Conservation (phyloP, 352 stramenopile species). For the Phytophthora macrochlamydospora region DNA sequence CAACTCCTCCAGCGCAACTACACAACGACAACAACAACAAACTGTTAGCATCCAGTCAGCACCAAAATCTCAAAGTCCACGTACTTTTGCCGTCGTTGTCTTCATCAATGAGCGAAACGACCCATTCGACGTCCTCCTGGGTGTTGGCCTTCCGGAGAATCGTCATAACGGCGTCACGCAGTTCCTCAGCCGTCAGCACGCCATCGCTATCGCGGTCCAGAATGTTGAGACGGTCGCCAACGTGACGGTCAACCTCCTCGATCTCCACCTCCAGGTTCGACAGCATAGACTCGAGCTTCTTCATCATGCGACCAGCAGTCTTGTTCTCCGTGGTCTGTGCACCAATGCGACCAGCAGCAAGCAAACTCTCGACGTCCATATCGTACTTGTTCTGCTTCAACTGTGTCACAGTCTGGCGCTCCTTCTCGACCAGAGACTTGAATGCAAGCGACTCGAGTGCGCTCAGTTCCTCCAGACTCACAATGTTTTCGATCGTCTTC, state of each 20-base stretch:
- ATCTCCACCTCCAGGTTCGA: constrained; percentile 94
- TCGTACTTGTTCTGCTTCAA: constrained; percentile 90
- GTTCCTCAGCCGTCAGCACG: constrained; percentile 94
- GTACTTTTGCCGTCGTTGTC: constrained; percentile 90
- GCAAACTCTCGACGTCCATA: constrained; percentile 85
- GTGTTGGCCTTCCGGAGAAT: constrained; percentile 94
- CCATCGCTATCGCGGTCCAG: constrained; percentile 98
- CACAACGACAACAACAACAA: constrained; percentile 29
- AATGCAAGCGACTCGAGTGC: constrained; percentile 86
- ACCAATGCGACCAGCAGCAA: constrained; percentile 82
- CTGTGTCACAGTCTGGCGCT: constrained; percentile 83
- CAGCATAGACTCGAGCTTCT: constrained; percentile 93
- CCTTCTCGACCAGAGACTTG: constrained; percentile 88
- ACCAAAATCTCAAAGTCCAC: constrained; percentile 24
- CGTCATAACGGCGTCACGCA: constrained; percentile 94
- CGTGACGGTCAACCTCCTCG: constrained; percentile 94
- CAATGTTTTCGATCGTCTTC: constrained; percentile 78
- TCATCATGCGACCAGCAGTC: constrained; percentile 91
- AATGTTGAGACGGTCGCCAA: constrained; percentile 98
- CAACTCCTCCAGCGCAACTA: constrained; percentile 94
- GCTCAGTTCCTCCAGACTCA: constrained; percentile 82
- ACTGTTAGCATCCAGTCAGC: constrained; percentile 18
- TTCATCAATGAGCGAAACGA: constrained; percentile 93
- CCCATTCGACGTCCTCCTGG: constrained; percentile 95
- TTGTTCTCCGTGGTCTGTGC: constrained; percentile 87